phyloP scores from a whole-genome alignment of 2,329 filamentous ascomycete species.

The Apiospora kogelbergensis region DNA sequence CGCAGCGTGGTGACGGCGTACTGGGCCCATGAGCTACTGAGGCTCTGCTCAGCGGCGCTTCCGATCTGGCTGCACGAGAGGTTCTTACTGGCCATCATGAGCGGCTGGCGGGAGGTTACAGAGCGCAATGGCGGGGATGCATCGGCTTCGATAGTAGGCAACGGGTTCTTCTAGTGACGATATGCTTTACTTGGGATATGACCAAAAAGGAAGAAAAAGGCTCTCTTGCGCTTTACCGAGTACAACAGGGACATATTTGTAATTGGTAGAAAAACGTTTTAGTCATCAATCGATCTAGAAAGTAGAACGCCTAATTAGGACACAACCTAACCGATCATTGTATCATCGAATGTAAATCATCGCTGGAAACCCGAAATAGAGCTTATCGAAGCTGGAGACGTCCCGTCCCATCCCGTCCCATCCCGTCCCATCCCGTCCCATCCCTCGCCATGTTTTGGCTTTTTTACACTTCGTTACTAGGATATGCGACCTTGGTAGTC shows the following conservation, averaged over 20 bases:
- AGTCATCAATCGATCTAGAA: neutral
- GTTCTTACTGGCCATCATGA: neutral
- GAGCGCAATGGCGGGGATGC: neutral
- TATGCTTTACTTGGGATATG: too few species aligned
- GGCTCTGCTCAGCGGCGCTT: neutral
- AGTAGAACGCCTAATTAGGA: neutral
- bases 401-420: neutral
- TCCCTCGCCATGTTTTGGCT: neutral
- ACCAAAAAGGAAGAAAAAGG: neutral
- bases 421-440: too few species aligned
- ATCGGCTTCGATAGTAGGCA: neutral
- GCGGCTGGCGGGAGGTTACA: neutral
- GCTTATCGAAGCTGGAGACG: neutral
- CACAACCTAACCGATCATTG: neutral
- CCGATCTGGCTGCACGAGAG: neutral
- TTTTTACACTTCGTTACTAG: slow-evolving; percentile 64
- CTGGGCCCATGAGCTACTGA: neutral
- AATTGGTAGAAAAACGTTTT: neutral
- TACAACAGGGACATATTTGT: neutral
- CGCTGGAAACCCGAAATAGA: neutral
- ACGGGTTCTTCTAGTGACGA: neutral
- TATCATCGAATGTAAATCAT: neutral
- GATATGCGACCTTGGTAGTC: slow-evolving; percentile 64
- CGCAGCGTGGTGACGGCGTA: neutral
- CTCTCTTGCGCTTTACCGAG: neutral